Evolutionary conservation across 2,329 filamentous ascomycete species (phyloP), one percentile per base, ranked within the genome.

Genomic region (Juglanconis sp.): DNA sequence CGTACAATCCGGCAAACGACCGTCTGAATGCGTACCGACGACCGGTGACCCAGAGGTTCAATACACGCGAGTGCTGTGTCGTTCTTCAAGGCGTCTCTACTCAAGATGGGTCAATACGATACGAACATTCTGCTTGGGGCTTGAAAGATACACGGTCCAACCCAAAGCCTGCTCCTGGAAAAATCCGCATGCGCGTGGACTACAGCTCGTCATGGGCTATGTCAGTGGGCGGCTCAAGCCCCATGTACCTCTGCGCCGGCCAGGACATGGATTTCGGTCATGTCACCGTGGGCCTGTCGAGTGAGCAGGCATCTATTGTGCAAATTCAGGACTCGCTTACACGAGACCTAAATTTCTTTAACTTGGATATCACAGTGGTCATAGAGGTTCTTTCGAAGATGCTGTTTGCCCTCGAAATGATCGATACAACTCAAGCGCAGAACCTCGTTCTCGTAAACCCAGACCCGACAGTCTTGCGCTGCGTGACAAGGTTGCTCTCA

Each of bases 11-110:
- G 1, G 73, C 67, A 5, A 79, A 78, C 57, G 68, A 75, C 44
- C 69, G 74, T 0, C 65, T 72, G 52, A 79, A 78, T 53, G 70
- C 76, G 1, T 56, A 69, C 2, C 72, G 76, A 7, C 70, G 76
- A 6, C 59, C 74, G 1, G 70, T 79, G 8, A 63, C 69, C 0
- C 66, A 63, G 2, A 60, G 62, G 0, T 52, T 72, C 31, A 74
- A 77, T 60, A 75, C 72, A 0, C 66, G 75, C 4, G 67, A 69
- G n/a, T 65, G 67, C 0, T 55, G 63, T 8, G 67, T 77, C 50
- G 53, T 76, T 38, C 51, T 70, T 1, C 62, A 66, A 1, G 15
- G 59, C 4, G 11, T 8, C 35, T 31, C 58, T 5, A 54, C 49
- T 9, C 54, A 60, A 0, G 59, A 67, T 17, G 67, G 66, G 1